Conservation (phyloP, 2,329 filamentous ascomycete genomes). For the Neoarthrinium moseri region DNA sequence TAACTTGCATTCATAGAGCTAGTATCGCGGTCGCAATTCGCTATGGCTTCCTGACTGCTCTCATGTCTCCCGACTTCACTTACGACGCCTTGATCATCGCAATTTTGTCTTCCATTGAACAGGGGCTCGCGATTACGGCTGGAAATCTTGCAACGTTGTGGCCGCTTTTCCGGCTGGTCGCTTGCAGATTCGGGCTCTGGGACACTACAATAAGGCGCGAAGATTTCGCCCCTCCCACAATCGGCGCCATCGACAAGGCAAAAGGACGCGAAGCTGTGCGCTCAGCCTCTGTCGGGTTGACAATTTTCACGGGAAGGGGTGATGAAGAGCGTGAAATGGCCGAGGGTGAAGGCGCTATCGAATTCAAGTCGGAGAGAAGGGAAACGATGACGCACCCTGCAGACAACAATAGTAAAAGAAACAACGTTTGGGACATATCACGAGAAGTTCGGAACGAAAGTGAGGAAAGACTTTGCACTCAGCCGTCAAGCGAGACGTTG, state of each 20-base stretch:
- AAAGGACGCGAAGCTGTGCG: not conserved
- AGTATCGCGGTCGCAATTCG: slow-evolving; percentile 42
- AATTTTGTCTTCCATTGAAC: slow-evolving; percentile 48
- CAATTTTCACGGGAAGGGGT: not conserved
- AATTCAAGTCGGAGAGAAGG: not conserved
- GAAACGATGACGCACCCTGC: not conserved
- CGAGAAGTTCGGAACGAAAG: not conserved
- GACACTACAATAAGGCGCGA: not conserved
- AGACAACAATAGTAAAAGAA: not conserved
- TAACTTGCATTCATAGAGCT: slow-evolving; percentile 19
- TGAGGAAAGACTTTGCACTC: not conserved
- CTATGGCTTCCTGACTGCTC: slow-evolving; percentile 35
- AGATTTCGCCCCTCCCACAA: not conserved
- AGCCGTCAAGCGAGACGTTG: slow-evolving; percentile 3
- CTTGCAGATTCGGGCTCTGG: slow-evolving; percentile 2
- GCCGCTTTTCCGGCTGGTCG: slow-evolving; percentile 39
- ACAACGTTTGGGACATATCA: not conserved
- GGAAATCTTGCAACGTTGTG: slow-evolving; percentile 45
- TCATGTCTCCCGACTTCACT: slow-evolving; percentile 37
- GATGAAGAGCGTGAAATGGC: not conserved
- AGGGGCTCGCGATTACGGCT: slow-evolving; percentile 46
- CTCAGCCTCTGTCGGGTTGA: not conserved
- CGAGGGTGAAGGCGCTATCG: not conserved
- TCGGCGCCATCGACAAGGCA: slow-evolving; percentile 1
- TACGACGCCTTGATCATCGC: slow-evolving; percentile 26